Conservation (phyloP, 2,329 filamentous ascomycete species). For the Fusarium sp. region DNA sequence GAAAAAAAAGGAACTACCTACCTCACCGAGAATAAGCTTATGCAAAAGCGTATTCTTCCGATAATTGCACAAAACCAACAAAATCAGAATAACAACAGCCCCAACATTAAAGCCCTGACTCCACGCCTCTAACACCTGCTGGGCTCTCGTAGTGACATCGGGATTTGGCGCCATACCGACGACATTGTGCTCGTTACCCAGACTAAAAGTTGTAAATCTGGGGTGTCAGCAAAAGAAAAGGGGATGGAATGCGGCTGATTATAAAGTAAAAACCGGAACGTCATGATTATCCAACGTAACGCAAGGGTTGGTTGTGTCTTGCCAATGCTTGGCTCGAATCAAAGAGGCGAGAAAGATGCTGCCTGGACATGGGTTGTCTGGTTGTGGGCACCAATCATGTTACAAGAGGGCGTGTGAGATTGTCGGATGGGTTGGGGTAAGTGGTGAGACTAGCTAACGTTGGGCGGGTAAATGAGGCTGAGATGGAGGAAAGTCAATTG, state of each 20-base stretch:
- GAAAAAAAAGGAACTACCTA: not conserved
- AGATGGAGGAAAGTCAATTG: not conserved
- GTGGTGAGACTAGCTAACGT: not conserved
- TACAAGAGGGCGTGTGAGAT: not conserved
- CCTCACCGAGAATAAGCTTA: slow-evolving; percentile 31
- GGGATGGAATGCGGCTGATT: slow-evolving; percentile 1
- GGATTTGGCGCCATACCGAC: slow-evolving; percentile 26
- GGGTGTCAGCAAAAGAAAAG: slow-evolving; percentile 2
- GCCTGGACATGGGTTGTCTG: slow-evolving; percentile 11
- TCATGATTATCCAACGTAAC: slow-evolving; percentile 8
- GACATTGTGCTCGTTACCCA: not conserved
- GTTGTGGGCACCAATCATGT: slow-evolving; percentile 16
- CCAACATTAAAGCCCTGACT: slow-evolving; percentile 28
- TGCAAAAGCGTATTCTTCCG: slow-evolving; percentile 21
- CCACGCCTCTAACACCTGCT: slow-evolving; percentile 29
- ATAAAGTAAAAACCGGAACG: not conserved
- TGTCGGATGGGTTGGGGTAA: not conserved
- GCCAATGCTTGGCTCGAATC: slow-evolving; percentile 31
- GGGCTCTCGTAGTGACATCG: slow-evolving; percentile 21
- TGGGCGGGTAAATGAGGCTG: not conserved
- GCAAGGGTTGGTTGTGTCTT: not conserved
- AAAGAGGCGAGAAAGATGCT: slow-evolving; percentile 21
- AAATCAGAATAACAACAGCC: slow-evolving; percentile 8
- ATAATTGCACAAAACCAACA: slow-evolving; percentile 29
- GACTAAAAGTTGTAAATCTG: not conserved